phyloP scores from a whole-genome alignment of 2,329 filamentous ascomycete species.

The Exophiala xenobiotica region DNA sequence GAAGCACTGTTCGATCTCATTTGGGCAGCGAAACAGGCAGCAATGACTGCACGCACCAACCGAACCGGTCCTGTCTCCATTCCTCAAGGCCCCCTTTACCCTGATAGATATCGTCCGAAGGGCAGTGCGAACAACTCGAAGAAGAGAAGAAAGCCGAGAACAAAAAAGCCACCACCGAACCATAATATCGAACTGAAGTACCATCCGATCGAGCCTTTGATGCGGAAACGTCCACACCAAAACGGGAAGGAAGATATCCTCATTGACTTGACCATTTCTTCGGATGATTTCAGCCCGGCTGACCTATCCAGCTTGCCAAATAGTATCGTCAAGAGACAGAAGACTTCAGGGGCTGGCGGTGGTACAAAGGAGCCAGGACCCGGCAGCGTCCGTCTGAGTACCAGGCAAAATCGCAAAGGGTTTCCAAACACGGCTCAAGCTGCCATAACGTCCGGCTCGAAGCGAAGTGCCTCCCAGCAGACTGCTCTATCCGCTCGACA shows the following conservation, averaged over 20 bases:
- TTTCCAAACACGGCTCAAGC: background rate
- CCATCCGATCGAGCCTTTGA: constrained; percentile 14
- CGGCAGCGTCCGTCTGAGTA: too few species aligned
- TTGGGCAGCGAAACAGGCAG: constrained; percentile 26
- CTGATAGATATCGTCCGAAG: constrained; percentile 29
- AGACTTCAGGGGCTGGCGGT: constrained; percentile 1
- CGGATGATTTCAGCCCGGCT: background rate
- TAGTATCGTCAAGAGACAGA: constrained; percentile 13
- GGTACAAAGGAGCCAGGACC: background rate
- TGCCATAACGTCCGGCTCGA: background rate
- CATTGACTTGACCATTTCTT: constrained; percentile 10
- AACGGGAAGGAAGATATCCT: constrained; percentile 4
- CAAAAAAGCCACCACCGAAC: constrained; percentile 1
- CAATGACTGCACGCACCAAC: constrained; percentile 5
- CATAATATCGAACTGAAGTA: constrained; percentile 11
- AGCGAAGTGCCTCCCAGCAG: background rate
- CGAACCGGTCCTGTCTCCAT: background rate
- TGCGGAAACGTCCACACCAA: constrained; percentile 11
- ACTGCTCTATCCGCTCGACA: background rate
- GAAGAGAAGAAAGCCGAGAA: constrained; percentile 15
- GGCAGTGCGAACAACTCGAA: constrained; percentile 23
- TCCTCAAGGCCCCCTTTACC: constrained; percentile 23
- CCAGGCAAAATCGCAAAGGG: too few species aligned
- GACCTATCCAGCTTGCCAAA: background rate
- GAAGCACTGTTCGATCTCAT: constrained; percentile 28